phyloP scores from a whole-genome alignment of 2,329 filamentous ascomycete genomes.

The Hymenoscyphus scutula region DNA sequence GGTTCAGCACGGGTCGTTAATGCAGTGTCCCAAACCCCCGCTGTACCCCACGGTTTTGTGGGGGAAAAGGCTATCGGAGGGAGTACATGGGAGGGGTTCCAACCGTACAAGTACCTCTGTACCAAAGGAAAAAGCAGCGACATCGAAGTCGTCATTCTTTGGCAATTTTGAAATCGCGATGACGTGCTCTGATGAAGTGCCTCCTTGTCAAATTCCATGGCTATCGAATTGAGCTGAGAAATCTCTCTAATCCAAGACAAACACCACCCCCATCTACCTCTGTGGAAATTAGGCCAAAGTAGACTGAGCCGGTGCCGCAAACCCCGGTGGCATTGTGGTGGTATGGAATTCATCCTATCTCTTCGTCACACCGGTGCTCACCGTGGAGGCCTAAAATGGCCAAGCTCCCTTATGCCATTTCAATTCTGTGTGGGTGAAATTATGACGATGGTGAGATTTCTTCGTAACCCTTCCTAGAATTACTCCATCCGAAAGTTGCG shows the following conservation, averaged over 20 bases:
- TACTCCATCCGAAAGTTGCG: neutral
- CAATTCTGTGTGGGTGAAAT: neutral
- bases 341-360: neutral
- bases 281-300: neutral
- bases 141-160: neutral
- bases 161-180: too few relatives aligned
- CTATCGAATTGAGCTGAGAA: too few relatives aligned
- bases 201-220: too few relatives aligned
- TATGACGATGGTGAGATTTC: neutral
- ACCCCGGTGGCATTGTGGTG: neutral
- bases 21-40: neutral
- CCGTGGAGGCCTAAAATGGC: neutral
- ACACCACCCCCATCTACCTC: too few relatives aligned
- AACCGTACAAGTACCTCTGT: neutral
- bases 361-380: neutral
- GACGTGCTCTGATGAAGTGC: too few relatives aligned
- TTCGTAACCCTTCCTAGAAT: neutral
- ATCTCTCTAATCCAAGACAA: too few relatives aligned
- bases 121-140: neutral
- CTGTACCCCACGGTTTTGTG: constrained; percentile 1
- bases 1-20: neutral
- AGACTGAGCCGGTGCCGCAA: neutral
- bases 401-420: neutral
- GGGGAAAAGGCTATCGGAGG: neutral
- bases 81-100: neutral